Conservation (phyloP, 352 stramenopile genomes). For the Pythium oligandrum region DNA sequence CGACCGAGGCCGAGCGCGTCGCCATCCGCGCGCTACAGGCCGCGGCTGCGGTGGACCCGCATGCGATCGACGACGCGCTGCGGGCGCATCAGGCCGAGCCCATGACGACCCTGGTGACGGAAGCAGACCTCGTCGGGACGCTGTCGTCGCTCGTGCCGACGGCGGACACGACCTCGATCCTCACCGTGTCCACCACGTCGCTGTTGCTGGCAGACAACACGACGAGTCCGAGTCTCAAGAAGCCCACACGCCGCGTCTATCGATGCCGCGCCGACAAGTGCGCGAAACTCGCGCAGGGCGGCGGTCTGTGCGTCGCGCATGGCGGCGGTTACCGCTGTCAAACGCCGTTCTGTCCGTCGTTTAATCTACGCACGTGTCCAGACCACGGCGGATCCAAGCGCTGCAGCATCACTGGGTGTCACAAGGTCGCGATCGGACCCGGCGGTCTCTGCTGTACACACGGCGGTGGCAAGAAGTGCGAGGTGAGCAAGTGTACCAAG, state of each 20-base stretch:
- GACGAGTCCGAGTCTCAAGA: neutral
- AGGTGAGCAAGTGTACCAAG: conserved; percentile 65
- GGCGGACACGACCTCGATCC: neutral
- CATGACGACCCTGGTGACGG: neutral
- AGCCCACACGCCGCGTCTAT: too few species aligned
- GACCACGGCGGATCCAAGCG: conserved; percentile 71
- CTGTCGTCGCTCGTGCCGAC: neutral
- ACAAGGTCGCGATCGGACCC: conserved; percentile 39
- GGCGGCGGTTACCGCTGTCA: conserved; percentile 69
- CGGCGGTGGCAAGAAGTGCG: conserved; percentile 64
- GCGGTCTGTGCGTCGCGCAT: conserved; percentile 60
- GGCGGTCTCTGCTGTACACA: conserved; percentile 60
- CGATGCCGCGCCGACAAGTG: conserved; percentile 35
- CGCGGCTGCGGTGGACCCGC: conserved; percentile 14
- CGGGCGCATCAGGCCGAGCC: conserved; percentile 11
- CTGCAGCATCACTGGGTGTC: conserved; percentile 47
- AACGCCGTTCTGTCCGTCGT: conserved; percentile 64
- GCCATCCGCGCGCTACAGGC: conserved; percentile 22
- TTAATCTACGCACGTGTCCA: conserved; percentile 65
- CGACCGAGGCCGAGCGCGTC: conserved; percentile 9
- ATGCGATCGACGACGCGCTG: conserved; percentile 21
- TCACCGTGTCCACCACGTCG: neutral
- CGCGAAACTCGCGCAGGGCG: conserved; percentile 55
- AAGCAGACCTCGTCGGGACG: neutral
- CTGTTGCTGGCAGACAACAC: neutral